Evolutionary conservation across 129 eudicot genomes (phyloP), one percentile per base, ranked within the genome.

Genomic region (Chrysanthemum makinoi): DNA sequence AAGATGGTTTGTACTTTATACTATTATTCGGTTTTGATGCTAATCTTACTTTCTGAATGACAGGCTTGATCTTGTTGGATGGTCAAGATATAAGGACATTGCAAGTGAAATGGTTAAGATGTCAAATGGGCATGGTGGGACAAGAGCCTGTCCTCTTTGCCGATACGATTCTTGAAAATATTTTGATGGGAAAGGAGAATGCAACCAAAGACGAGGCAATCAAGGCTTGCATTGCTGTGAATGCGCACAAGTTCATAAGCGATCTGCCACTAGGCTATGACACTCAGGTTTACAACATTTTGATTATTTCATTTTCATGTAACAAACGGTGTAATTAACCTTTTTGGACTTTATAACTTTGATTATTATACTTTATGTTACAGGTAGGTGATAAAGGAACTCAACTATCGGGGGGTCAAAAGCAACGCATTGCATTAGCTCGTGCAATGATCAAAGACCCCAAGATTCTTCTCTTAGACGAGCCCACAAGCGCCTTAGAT

Each of bases 361-460:
- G 5, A 71, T 57, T 9, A 10, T 65, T 43, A 0, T 26, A 66
- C 67, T 26, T 75, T 4, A 56, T 57, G 60, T 48, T 66, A 46
- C 84, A 87, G 88, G 96, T 87, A 39, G 96, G 96, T 43, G 92
- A 89, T 33, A 81, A 89, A 62, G 96, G 96, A 65, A 85, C 89
- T 18, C 96, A 85, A 60, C 81, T 89, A 10, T 89, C 94, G 6
- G 94, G 96, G 18, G 94, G 96, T 59, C 96, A 89, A 72, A 90
- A 90, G 56, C 95, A 85, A 79, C 82, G 96, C 5, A 85, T 90
- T 55, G 96, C 96, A 35, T 63, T 90, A 17, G 96, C 96, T 68
- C 86, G 96, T 59, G 96, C 96, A 0, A 87, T 90, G 94, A 85
- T 90, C 70, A 90, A 90, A 68, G 85, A 90, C 67, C 96, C 96